Conservation (phyloP, 345 rosid species). For the Eucalyptus globulus region DNA sequence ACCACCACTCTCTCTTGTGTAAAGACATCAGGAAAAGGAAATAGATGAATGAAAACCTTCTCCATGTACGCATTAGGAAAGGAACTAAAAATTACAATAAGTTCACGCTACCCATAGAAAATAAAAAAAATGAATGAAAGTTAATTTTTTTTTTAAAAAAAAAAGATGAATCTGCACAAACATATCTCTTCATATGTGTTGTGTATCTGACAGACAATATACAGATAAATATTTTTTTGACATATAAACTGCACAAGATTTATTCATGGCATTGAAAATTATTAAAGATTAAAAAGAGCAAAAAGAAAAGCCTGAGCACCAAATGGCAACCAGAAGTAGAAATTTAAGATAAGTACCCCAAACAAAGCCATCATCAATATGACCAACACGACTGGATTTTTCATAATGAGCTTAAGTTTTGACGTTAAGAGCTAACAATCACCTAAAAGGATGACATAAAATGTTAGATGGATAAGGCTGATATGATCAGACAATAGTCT, state of each 20-base stretch:
- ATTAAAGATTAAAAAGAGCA: background rate
- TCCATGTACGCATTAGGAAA: background rate
- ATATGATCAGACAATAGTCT: background rate
- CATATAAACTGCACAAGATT: background rate
- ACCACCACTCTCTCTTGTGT: conserved; percentile 56
- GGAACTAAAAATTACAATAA: background rate
- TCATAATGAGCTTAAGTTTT: background rate
- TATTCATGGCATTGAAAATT: rapidly evolving
- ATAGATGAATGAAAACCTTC: background rate
- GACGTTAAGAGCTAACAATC: background rate
- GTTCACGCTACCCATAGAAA: background rate
- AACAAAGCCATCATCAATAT: background rate
- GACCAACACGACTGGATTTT: background rate
- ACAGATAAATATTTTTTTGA: background rate
- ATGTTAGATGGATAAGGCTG: background rate
- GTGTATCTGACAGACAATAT: background rate
- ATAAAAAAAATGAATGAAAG: background rate
- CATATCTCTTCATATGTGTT: background rate
- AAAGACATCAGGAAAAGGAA: background rate
- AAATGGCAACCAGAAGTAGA: background rate
- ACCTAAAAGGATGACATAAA: background rate
- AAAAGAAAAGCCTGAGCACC: background rate
- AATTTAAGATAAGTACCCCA: background rate
- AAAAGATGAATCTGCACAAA: background rate
- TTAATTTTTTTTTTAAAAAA: background rate